These are phyloP conservation scores for Ustilago cynodontis DNA, from an alignment of 1,284 basidiomycete genomes.

Conservation along the genomic window DNA sequence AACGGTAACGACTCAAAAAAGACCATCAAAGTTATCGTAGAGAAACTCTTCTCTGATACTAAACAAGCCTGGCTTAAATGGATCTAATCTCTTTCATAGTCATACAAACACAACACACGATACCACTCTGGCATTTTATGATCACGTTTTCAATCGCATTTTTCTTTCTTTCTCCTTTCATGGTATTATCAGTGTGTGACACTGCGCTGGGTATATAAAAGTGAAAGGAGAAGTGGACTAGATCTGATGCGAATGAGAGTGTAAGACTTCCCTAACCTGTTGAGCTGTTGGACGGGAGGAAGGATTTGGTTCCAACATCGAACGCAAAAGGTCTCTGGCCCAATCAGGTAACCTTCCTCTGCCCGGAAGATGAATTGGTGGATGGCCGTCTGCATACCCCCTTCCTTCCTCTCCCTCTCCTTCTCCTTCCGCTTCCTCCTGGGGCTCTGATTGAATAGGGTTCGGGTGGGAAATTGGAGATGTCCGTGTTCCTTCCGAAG, in stretches of 20 bases:
- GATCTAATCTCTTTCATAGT: conserved; percentile 39
- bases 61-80: conserved; percentile 55
- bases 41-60: conserved; percentile 44
- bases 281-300: conserved; percentile 51
- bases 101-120: not conserved
- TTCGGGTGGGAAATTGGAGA: not conserved
- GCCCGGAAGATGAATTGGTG: conserved; percentile 64
- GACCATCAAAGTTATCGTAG: conserved; percentile 44
- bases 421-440: not conserved
- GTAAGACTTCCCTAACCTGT: conserved; percentile 38
- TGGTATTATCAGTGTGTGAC: no score
- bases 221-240: not conserved
- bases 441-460: no score
- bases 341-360: conserved; percentile 62
- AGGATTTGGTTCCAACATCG: conserved; percentile 57
- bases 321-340: conserved; percentile 57
- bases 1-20: conserved; percentile 1
- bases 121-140: not conserved
- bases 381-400: conserved; percentile 61
- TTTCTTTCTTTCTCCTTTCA: not conserved
- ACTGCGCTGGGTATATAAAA: not conserved
- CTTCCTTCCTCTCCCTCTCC: conserved; percentile 10
- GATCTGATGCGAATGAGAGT: not conserved
- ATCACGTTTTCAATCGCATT: not conserved
- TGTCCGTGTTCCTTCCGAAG: not conserved